These are phyloP conservation scores for Dothistroma septosporum DNA, from an alignment of 2,329 filamentous ascomycete genomes.

Conservation along the genomic window DNA sequence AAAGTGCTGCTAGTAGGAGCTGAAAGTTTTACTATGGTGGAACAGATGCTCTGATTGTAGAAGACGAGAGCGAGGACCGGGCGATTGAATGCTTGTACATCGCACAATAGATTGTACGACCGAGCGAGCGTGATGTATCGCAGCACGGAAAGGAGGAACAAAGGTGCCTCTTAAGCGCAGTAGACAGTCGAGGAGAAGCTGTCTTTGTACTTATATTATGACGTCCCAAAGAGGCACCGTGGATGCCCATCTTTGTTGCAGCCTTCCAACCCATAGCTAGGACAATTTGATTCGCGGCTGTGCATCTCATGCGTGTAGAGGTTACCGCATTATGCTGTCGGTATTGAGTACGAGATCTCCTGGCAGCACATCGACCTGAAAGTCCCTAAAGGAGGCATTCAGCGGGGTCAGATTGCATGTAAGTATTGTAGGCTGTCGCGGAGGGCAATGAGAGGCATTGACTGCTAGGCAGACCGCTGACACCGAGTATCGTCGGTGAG, in stretches of 20 bases:
- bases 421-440: too few relatives aligned
- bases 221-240: background rate
- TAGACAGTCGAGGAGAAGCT: background rate
- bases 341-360: background rate
- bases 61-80: background rate
- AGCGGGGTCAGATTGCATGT: background rate
- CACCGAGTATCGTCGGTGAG: too few relatives aligned
- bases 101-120: background rate
- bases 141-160: background rate
- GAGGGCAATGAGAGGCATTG: background rate
- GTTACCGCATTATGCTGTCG: background rate
- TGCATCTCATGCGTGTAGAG: background rate
- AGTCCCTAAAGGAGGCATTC: background rate
- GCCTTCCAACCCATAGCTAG: background rate
- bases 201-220: background rate
- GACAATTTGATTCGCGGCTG: background rate
- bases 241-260: background rate
- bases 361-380: background rate
- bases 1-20: conserved; percentile 12
- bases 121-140: background rate
- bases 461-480: too few relatives aligned
- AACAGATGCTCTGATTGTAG: background rate
- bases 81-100: background rate
- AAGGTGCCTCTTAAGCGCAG: background rate
- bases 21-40: conserved; percentile 8